Percentiles rank a stretch among this genome's conserved stretches.
Conservation (phyloP, 208 protist genomes). For the Phytomonas sp. region DNA sequence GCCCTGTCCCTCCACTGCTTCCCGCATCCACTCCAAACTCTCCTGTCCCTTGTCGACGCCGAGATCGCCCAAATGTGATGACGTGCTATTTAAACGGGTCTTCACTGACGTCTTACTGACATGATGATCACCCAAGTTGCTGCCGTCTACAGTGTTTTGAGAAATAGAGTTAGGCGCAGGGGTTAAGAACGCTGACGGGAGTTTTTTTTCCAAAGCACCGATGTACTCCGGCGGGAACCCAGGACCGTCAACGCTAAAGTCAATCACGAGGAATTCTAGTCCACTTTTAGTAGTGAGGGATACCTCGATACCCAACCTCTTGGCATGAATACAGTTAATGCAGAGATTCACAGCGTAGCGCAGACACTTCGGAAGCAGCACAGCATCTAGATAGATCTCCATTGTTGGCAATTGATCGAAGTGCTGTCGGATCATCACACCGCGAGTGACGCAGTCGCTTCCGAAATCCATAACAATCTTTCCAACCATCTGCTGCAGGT, state of each 20-base stretch:
- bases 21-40: constrained; percentile 39
- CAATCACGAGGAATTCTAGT: constrained; percentile 77
- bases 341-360: constrained; percentile 63
- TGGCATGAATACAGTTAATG: constrained; percentile 18
- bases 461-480: constrained; percentile 81
- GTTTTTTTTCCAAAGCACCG: constrained; percentile 22
- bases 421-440: constrained; percentile 50
- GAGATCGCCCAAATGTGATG: constrained; percentile 2
- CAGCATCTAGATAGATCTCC: constrained; percentile 54
- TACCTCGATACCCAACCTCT: constrained; percentile 49
- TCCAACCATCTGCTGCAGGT: constrained; percentile 76
- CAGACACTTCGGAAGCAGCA: constrained; percentile 66
- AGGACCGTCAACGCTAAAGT: constrained; percentile 58
- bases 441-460: constrained; percentile 50
- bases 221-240: constrained; percentile 41
- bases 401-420: constrained; percentile 61
- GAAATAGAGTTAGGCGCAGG: not conserved
- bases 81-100: not conserved
- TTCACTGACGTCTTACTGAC: not conserved
- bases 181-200: not conserved
- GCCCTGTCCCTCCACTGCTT: constrained; percentile 69
- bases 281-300: constrained; percentile 56
- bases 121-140: not conserved
- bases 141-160: not conserved
- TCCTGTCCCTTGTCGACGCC: constrained; percentile 15